Conservation (phyloP, 306 rosid genomes). For the Fragaria nilgerrensis region DNA sequence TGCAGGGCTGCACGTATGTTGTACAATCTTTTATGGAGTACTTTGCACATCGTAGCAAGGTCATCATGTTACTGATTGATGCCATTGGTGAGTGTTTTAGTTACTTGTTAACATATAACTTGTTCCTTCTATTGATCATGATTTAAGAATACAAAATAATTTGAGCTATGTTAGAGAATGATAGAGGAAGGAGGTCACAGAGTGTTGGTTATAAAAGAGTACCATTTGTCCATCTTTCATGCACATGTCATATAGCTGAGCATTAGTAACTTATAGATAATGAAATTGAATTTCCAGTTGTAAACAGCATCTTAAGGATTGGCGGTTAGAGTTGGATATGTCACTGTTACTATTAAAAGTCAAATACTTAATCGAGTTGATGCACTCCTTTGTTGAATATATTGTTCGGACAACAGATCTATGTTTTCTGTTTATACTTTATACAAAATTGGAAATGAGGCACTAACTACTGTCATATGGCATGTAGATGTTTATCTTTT, state of each 20-base stretch:
- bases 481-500: slow-evolving; percentile 80
- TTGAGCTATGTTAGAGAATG: not conserved
- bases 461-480: slow-evolving; percentile 24
- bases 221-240: not conserved
- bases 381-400: not conserved
- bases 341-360: not conserved
- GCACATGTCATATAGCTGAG: not conserved
- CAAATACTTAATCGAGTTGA: not conserved
- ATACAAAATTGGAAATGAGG: not conserved
- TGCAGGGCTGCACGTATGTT: slow-evolving; percentile 77
- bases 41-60: slow-evolving; percentile 55
- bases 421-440: not conserved
- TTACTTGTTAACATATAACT: not conserved
- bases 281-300: not conserved
- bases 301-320: not conserved
- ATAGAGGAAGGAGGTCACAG: not conserved
- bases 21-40: slow-evolving; percentile 43
- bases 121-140: not conserved
- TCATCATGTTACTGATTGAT: slow-evolving; percentile 66
- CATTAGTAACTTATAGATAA: not conserved
- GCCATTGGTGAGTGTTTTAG: slow-evolving; percentile 66
- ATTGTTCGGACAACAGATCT: not conserved
- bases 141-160: not conserved
- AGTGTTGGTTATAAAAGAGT: not conserved
- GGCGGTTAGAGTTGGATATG: not conserved